These are phyloP conservation scores for Aplosporella prunicola DNA, from an alignment of 2,329 filamentous ascomycete genomes.

Conservation along the genomic window DNA sequence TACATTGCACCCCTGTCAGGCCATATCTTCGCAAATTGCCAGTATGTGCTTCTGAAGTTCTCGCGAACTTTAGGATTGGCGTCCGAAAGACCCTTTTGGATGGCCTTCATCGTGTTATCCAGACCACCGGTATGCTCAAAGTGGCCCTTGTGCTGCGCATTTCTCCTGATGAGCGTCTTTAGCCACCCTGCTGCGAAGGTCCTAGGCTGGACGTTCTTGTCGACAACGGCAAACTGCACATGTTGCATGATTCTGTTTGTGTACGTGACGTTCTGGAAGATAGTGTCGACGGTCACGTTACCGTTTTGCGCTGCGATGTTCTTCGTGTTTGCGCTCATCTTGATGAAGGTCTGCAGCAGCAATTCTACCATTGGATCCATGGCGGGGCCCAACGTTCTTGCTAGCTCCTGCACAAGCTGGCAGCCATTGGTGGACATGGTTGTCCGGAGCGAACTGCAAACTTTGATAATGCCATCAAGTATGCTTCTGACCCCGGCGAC, in stretches of 20 bases:
- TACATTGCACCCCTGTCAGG: conserved; percentile 64
- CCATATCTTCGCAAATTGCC: conserved; percentile 73
- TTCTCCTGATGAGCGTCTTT: conserved; percentile 68
- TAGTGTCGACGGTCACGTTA: conserved; percentile 67
- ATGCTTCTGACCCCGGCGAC: conserved; percentile 61
- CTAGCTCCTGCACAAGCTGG: conserved; percentile 74
- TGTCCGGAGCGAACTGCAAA: conserved; percentile 71
- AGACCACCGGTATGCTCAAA: conserved; percentile 78
- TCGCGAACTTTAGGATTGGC: conserved; percentile 85
- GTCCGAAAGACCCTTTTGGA: conserved; percentile 82
- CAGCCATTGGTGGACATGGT: conserved; percentile 85
- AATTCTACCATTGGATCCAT: conserved; percentile 87
- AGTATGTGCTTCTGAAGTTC: conserved; percentile 75
- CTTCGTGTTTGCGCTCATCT: conserved; percentile 81
- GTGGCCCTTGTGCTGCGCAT: conserved; percentile 66
- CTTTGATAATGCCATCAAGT: conserved; percentile 82
- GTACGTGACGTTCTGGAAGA: conserved; percentile 73
- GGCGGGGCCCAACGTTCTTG: conserved; percentile 61
- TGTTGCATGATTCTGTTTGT: conserved; percentile 76
- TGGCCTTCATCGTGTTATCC: conserved; percentile 74
- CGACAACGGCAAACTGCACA: conserved; percentile 69
- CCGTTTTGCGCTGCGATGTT: conserved; percentile 83
- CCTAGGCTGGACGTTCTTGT: conserved; percentile 87
- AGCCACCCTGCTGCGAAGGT: conserved; percentile 75
- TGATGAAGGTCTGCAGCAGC: conserved; percentile 79